Evolutionary conservation across 1,139 yeast species (phyloP), one percentile per base, ranked within the genome.

Genomic region (Candida neerlandica): DNA sequence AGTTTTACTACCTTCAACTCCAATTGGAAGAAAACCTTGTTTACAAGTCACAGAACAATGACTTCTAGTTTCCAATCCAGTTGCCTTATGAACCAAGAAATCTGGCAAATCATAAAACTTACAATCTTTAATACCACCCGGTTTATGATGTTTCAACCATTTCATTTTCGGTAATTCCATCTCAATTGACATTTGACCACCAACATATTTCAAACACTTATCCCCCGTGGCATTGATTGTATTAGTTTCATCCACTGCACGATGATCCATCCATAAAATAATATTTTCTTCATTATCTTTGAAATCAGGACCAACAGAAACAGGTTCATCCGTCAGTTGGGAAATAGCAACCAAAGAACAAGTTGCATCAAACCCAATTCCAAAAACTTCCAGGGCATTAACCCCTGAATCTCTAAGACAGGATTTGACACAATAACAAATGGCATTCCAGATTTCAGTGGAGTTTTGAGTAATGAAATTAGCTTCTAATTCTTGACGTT

Each of bases 121-220:
- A 66, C 91, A 84, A 54, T 80, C 73, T 6, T 74, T 69, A 62
- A 92, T 80, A 21, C 82, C 84, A 29, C 74, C 71, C 1, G 96
- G 90, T 74, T 91, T 75, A 67, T 94, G 78, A 66, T 89, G 88
- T 68, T 94, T 92, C 63, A 94, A 78, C 99, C 99, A 94, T 70
- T 89, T 88, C 71, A 91, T 92, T 70, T 94, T 94, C 54, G 99
- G 99, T 58, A 94, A 78, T 65, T 94, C 98, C 98, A 92, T 92
- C 70, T 94, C 99, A 62, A 94, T 86, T 44, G 97, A 90, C 97
- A 94, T 92, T 61, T 86, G 88, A 16, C 99, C 99, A 47, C 99
- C 99, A 12, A 94, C 99, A 64, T 90, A 94, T 66, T 89, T 86
- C 61, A 94, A 78, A 54, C 89, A 81, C 60, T 81, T 83, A 65